Conservation (phyloP, 257 asterid genomes). For the Solanum gandarillasii region DNA sequence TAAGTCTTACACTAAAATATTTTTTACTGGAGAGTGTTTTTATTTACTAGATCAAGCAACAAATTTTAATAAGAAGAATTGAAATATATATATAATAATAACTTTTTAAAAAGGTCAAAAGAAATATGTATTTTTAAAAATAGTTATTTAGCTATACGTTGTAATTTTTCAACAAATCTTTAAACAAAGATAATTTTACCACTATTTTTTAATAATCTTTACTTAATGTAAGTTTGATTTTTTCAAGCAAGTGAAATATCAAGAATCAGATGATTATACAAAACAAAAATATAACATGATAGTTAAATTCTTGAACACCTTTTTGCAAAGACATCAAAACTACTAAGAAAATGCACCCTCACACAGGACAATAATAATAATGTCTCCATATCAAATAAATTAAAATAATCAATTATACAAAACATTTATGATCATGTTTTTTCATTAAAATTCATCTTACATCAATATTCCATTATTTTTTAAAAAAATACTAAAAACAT, state of each 20-base stretch:
- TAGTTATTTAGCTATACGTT: too few relatives aligned
- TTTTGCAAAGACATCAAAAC: neutral
- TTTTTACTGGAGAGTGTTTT: neutral
- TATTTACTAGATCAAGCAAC: neutral
- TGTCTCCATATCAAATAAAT: neutral
- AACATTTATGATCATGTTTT: neutral
- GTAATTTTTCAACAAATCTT: neutral
- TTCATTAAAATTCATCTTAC: neutral
- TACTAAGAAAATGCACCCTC: neutral
- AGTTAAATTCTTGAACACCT: neutral
- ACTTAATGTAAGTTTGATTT: neutral
- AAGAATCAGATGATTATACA: neutral
- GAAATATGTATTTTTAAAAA: too few relatives aligned
- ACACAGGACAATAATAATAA: neutral
- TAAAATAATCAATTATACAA: neutral
- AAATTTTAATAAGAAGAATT: neutral
- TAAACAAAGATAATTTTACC: neutral
- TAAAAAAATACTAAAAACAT: fast-evolving
- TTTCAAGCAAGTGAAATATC: neutral
- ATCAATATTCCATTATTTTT: neutral
- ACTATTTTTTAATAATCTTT: neutral
- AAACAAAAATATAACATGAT: neutral
- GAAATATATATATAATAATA: neutral
- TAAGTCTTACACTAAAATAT: neutral
- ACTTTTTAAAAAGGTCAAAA: too few relatives aligned